Conservation (phyloP, 2,329 filamentous ascomycete species). For the Trichothecium roseum region DNA sequence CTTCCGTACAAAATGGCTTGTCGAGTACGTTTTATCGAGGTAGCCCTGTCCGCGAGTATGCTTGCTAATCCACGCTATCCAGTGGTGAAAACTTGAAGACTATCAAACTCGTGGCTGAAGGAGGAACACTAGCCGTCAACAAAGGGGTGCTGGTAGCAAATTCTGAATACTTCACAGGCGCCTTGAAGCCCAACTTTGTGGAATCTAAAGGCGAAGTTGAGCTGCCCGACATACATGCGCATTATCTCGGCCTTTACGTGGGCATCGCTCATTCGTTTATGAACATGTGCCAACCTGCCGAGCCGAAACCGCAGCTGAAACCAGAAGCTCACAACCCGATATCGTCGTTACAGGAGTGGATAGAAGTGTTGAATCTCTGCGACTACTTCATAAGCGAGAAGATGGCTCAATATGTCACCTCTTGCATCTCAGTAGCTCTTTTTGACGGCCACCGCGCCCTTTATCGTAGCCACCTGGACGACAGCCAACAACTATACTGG, state of each 20-base stretch:
- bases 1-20: conserved; percentile 21
- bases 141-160: conserved; percentile 17
- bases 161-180: conserved; percentile 23
- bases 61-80: neutral
- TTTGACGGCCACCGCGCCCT: conserved; percentile 21
- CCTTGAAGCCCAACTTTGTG: conserved; percentile 14
- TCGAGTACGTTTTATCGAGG: conserved; percentile 16
- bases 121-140: conserved; percentile 18
- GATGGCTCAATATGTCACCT: conserved; percentile 18
- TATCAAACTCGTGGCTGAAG: conserved; percentile 17
- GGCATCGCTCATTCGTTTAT: conserved; percentile 20
- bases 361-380: conserved; percentile 26
- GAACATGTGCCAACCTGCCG: no score
- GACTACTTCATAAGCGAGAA: conserved; percentile 20
- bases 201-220: conserved; percentile 16
- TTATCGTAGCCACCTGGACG: conserved; percentile 14
- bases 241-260: conserved; percentile 21
- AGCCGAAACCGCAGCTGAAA: no score
- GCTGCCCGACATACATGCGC: conserved; percentile 22
- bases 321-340: no score
- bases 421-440: conserved; percentile 18
- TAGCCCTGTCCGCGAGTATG: neutral
- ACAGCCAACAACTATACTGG: conserved; percentile 15
- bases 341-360: conserved; percentile 17
- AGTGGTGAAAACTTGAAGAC: conserved; percentile 8